These are phyloP conservation scores for Lyophyllum shimeji DNA, from an alignment of 768 basidiomycete species.

Conservation along the genomic window DNA sequence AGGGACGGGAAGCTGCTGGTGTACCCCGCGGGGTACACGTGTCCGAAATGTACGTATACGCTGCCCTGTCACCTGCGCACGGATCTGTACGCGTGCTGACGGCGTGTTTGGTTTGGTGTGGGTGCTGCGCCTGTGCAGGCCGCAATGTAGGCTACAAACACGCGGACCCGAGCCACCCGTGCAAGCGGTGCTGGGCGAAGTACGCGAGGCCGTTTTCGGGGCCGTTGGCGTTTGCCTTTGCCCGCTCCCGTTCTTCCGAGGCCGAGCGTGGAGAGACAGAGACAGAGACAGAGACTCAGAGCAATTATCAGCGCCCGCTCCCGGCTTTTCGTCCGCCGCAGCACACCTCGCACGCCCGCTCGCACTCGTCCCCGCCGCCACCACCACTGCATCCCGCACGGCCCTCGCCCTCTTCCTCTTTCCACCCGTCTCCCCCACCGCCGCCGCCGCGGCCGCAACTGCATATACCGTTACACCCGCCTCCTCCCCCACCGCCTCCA, in stretches of 20 bases:
- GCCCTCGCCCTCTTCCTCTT: not conserved
- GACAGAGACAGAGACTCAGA: no score
- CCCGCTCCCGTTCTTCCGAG: constrained; percentile 11
- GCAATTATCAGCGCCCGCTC: constrained; percentile 41
- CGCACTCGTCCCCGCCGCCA: not conserved
- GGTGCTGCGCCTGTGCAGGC: constrained; percentile 47
- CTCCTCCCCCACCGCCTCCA: not conserved
- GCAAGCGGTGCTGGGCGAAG: constrained; percentile 73
- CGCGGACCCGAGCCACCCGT: constrained; percentile 64
- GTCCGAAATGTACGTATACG: constrained; percentile 63
- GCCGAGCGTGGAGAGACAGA: no score
- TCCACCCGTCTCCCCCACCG: constrained; percentile 3
- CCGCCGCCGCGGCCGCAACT: not conserved
- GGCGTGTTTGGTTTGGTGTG: no score
- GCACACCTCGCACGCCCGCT: not conserved
- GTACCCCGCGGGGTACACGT: constrained; percentile 63
- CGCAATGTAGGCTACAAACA: constrained; percentile 75
- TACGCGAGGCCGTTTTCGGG: constrained; percentile 62
- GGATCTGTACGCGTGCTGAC: not conserved
- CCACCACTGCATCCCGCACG: not conserved
- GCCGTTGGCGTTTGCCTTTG: constrained; percentile 53
- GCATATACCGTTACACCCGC: not conserved
- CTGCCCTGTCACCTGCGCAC: not conserved
- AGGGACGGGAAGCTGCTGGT: constrained; percentile 61
- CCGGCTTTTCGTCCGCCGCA: constrained; percentile 26